Percentiles rank a stretch among this genome's conserved stretches.
Evolutionary conservation across 345 rosid species (phyloP).

Genomic region (Eucalyptus erythrocorys): DNA sequence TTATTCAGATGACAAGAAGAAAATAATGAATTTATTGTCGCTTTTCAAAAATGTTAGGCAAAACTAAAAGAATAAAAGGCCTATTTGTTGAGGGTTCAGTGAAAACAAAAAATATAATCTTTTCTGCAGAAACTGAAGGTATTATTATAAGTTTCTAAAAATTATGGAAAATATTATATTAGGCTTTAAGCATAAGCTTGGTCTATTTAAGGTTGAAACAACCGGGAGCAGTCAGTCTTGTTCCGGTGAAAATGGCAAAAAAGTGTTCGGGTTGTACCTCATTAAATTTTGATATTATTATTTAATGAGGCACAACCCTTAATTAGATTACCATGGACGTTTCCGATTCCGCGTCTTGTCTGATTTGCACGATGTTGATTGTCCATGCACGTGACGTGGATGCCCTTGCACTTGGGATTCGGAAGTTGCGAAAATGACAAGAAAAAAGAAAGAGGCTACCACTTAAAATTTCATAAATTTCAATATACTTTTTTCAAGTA

Average conservation of each 20-base stretch:
- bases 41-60: not conserved
- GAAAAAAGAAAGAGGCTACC: not conserved
- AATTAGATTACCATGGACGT: slow-evolving; percentile 32
- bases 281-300: too few species aligned
- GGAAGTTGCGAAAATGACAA: not conserved
- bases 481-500: not conserved
- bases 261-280: too few species aligned
- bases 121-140: not conserved
- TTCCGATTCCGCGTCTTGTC: not conserved
- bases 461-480: not conserved
- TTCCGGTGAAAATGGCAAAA: not conserved
- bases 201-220: not conserved
- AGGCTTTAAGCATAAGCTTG: not conserved
- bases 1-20: not conserved
- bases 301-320: not conserved
- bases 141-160: not conserved
- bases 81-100: not conserved
- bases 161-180: not conserved
- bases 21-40: not conserved
- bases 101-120: too few species aligned
- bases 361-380: not conserved
- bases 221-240: not conserved
- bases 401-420: not conserved
- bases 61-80: not conserved
- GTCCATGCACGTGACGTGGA: not conserved